Conservation (phyloP, 768 basidiomycete species). For the Mycena epipterygia region DNA sequence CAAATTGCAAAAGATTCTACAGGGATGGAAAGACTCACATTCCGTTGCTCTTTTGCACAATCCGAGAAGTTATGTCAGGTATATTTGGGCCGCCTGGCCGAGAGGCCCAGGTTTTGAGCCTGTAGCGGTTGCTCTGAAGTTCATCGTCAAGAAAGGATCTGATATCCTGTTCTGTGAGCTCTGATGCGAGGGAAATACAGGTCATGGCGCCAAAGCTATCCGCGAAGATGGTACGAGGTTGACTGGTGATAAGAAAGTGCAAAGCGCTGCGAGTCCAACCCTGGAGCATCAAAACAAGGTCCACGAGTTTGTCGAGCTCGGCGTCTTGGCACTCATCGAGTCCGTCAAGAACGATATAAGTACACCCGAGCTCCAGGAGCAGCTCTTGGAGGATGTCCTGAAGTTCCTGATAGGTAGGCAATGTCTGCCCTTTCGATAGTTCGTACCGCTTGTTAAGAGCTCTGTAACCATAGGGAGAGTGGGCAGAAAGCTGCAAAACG, state of each 20-base stretch:
- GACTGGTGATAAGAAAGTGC: conserved; percentile 13
- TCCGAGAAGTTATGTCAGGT: background rate
- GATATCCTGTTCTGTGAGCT: background rate
- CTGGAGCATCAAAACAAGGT: background rate
- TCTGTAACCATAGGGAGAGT: background rate
- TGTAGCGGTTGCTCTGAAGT: background rate
- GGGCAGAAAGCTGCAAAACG: conserved; percentile 8
- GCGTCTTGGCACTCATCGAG: background rate
- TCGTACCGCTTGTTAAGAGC: background rate
- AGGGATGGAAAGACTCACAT: background rate
- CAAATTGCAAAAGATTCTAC: background rate
- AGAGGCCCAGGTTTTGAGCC: background rate
- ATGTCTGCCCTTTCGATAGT: background rate
- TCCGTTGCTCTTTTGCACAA: background rate
- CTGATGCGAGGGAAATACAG: background rate
- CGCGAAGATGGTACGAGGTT: background rate
- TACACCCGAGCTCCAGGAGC: background rate
- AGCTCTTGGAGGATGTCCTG: background rate
- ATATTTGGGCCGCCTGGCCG: too few relatives aligned
- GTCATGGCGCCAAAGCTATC: background rate
- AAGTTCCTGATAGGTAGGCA: background rate
- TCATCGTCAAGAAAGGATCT: background rate
- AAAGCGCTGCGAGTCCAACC: background rate
- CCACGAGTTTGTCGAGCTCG: background rate
- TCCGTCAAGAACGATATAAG: too few relatives aligned